Conservation (phyloP, 345 rosid genomes). For the Psidium friedrichsthalianum region DNA sequence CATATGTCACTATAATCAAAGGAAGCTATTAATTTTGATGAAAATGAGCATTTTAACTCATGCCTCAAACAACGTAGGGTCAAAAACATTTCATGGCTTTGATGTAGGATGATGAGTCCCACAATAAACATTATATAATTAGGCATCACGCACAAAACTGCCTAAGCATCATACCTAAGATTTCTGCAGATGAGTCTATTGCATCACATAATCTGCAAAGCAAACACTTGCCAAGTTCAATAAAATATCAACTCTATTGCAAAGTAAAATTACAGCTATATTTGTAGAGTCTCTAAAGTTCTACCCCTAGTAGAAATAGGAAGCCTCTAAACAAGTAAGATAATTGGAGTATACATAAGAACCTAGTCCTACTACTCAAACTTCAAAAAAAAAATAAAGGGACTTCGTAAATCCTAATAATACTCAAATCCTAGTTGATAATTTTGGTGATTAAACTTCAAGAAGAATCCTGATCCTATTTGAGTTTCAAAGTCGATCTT, state of each 20-base stretch:
- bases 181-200: too few relatives aligned
- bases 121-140: too few relatives aligned
- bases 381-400: background rate
- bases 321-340: background rate
- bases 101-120: too few relatives aligned
- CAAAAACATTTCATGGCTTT: too few relatives aligned
- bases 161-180: too few relatives aligned
- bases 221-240: background rate
- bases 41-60: background rate
- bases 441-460: background rate
- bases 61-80: too few relatives aligned
- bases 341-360: background rate
- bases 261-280: too few relatives aligned
- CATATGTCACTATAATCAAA: background rate
- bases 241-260: background rate
- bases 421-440: background rate
- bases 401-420: accelerated
- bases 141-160: too few relatives aligned
- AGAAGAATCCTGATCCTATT: background rate
- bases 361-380: background rate
- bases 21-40: background rate
- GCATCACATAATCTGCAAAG: background rate
- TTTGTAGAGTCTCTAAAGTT: too few relatives aligned
- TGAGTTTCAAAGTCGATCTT: background rate
- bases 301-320: background rate